Evolutionary conservation across 768 basidiomycete genomes (phyloP).

Genomic region (Multifurca ochricompacta): DNA sequence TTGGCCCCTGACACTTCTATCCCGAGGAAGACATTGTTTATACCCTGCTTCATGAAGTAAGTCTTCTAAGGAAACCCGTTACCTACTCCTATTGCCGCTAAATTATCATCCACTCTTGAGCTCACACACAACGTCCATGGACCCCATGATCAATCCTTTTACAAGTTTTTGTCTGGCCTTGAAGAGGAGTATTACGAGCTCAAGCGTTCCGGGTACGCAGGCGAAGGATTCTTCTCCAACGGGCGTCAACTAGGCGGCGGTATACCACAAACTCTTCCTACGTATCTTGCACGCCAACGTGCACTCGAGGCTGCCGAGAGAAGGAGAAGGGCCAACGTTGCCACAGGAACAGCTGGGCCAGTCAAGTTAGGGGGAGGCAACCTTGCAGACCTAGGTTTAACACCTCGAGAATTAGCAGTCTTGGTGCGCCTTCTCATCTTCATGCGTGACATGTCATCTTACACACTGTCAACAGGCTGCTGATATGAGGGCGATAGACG

Average conservation of each 20-base stretch:
- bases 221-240: constrained; percentile 83
- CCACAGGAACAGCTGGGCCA: constrained; percentile 44
- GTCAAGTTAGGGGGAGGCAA: constrained; percentile 49
- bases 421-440: constrained; percentile 37
- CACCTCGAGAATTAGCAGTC: constrained; percentile 66
- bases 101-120: constrained; percentile 30
- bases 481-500: constrained; percentile 66
- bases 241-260: constrained; percentile 64
- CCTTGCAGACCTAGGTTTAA: constrained; percentile 35
- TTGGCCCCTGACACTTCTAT: constrained; percentile 62
- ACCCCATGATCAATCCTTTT: constrained; percentile 81
- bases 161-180: constrained; percentile 60
- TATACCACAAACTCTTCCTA: constrained; percentile 60
- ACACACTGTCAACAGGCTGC: constrained; percentile 56
- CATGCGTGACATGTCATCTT: neutral
- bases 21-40: constrained; percentile 68
- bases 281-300: constrained; percentile 53
- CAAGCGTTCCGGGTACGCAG: constrained; percentile 73
- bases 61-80: neutral
- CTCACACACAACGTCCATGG: constrained; percentile 86
- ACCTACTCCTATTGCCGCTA: neutral
- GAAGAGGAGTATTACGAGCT: constrained; percentile 83
- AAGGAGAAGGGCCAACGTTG: constrained; percentile 38
- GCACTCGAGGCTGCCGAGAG: constrained; percentile 80
- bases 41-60: constrained; percentile 87